Percentiles rank a stretch among this genome's conserved stretches.
Evolutionary conservation across 495 filamentous ascomycete genomes (phyloP).

Genomic region (Chaetomidium leptoderma): DNA sequence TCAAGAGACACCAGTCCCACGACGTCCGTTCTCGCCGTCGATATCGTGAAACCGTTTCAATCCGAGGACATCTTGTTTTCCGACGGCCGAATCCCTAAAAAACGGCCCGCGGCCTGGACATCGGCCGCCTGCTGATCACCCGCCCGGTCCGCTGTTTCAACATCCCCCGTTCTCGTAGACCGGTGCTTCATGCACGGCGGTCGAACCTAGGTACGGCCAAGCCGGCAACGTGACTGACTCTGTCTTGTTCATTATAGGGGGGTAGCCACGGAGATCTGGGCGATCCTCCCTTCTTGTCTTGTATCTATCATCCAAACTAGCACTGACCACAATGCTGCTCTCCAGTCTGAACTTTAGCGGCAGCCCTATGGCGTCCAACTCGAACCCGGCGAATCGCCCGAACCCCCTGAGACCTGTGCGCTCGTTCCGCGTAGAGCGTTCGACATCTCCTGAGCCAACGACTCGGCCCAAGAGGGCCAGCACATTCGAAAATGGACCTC

Average conservation of each 20-base stretch:
- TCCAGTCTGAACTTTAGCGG: background rate
- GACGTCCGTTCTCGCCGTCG: background rate
- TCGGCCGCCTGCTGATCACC: constrained; percentile 10
- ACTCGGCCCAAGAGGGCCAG: constrained; percentile 53
- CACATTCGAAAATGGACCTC: constrained; percentile 54
- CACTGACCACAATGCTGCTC: background rate
- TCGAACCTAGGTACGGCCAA: constrained; percentile 8
- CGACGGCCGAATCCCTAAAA: no score
- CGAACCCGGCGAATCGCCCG: constrained; percentile 19
- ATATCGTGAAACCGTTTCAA: background rate
- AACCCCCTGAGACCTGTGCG: constrained; percentile 26
- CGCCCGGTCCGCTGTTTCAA: constrained; percentile 17
- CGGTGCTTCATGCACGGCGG: constrained; percentile 14
- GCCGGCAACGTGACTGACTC: no score
- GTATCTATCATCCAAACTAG: background rate
- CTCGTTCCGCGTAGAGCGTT: constrained; percentile 28
- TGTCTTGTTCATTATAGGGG: constrained; percentile 9
- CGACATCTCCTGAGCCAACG: constrained; percentile 24
- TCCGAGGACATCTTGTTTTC: background rate
- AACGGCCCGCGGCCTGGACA: background rate
- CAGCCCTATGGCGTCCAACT: constrained; percentile 25
- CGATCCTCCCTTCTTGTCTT: background rate
- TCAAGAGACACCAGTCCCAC: background rate
- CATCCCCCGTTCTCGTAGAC: constrained; percentile 1
- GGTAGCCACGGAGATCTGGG: background rate